Conservation (phyloP, 2,329 filamentous ascomycete species). For the Fusarium sp. region DNA sequence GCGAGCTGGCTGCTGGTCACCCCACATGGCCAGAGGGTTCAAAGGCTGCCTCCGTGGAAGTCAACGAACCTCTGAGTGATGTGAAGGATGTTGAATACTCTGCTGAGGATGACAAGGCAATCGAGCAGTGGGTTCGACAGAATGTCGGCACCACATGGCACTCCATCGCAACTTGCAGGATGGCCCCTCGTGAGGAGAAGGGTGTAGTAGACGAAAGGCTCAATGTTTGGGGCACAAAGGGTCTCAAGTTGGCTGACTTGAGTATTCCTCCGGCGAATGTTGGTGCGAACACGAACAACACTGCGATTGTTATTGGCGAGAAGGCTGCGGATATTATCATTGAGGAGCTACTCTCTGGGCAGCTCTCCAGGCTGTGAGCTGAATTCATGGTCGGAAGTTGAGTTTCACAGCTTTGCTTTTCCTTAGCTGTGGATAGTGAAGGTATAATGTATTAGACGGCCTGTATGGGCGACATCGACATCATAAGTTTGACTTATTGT, state of each 20-base stretch:
- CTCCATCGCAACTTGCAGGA: conserved; percentile 61
- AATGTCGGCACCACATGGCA: conserved; percentile 62
- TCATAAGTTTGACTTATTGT: neutral
- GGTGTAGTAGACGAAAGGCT: conserved; percentile 57
- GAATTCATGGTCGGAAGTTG: no score
- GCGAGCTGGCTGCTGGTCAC: conserved; percentile 60
- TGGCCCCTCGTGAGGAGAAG: conserved; percentile 56
- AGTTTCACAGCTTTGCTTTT: no score
- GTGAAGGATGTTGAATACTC: conserved; percentile 62
- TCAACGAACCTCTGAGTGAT: conserved; percentile 55
- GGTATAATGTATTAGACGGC: no score
- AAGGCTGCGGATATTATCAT: conserved; percentile 60
- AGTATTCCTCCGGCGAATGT: conserved; percentile 57
- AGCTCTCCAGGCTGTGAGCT: neutral
- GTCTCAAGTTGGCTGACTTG: conserved; percentile 59
- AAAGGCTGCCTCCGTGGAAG: conserved; percentile 60
- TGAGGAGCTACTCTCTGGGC: conserved; percentile 50
- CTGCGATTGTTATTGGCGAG: conserved; percentile 64
- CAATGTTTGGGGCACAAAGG: conserved; percentile 59
- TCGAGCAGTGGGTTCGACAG: conserved; percentile 60
- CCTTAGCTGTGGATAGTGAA: no score
- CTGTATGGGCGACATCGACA: neutral
- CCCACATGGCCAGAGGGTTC: conserved; percentile 60
- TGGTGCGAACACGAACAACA: conserved; percentile 63
- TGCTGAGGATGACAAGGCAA: conserved; percentile 62